These are phyloP conservation scores for Aristolochia fimbriata DNA, from an alignment of 164 flowering plant species.

Conservation along the genomic window DNA sequence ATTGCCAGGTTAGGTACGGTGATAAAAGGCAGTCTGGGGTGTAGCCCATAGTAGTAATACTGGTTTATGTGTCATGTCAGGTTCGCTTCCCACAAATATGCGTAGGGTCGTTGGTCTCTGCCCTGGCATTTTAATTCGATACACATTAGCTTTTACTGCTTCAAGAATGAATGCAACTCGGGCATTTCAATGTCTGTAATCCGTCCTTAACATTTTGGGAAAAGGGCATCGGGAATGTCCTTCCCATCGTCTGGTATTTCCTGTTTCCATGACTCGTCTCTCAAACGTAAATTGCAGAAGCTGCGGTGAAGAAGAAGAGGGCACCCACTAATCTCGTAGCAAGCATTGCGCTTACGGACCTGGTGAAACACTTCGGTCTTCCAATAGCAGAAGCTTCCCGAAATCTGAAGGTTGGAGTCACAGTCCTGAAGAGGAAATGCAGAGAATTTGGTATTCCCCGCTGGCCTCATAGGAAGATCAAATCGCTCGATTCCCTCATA, in stretches of 20 bases:
- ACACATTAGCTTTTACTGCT: not conserved
- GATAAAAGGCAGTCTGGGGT: no score
- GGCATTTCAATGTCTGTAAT: no score
- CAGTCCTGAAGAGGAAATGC: constrained; percentile 57
- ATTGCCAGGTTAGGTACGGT: no score
- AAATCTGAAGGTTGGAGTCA: constrained; percentile 45
- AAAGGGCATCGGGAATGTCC: not conserved
- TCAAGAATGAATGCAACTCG: not conserved
- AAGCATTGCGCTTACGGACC: constrained; percentile 36
- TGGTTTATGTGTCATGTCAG: no score
- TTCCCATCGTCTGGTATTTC: not conserved
- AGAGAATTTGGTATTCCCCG: constrained; percentile 64
- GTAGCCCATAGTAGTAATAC: no score
- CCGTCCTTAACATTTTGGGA: no score
- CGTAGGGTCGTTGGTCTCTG: no score
- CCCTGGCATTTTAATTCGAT: no score
- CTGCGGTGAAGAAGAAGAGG: constrained; percentile 22
- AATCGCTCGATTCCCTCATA: constrained; percentile 57
- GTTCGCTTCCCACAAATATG: no score
- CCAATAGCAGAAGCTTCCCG: constrained; percentile 58
- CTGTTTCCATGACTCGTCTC: constrained; percentile 9
- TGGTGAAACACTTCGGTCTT: constrained; percentile 46
- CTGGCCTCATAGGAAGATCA: constrained; percentile 71
- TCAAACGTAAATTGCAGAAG: constrained; percentile 19
- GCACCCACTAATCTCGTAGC: constrained; percentile 35